Evolutionary conservation across 352 stramenopile species (phyloP).

Genomic region (Phytophthora idaei): DNA sequence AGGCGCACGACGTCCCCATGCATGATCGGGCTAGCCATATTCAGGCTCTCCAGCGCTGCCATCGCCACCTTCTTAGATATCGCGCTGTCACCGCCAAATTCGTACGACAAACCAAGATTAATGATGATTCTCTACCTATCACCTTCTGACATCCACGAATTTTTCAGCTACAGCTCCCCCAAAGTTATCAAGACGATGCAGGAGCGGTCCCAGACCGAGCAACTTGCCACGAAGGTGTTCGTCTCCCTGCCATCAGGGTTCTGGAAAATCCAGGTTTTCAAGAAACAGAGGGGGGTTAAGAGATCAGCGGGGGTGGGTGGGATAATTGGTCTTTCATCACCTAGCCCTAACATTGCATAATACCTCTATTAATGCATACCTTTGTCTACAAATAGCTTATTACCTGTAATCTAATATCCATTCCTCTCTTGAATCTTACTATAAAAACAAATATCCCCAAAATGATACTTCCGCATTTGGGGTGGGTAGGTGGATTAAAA

Average conservation of each 20-base stretch:
- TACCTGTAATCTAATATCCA: no score
- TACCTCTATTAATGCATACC: no score
- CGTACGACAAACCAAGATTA: neutral
- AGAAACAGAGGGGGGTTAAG: no score
- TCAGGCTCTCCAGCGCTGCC: neutral
- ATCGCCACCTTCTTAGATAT: neutral
- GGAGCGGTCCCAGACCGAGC: neutral
- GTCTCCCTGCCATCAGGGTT: neutral
- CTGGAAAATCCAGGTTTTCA: no score
- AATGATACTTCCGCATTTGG: no score
- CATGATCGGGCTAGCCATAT: neutral
- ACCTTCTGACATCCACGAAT: conserved; percentile 24
- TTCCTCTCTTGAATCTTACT: no score
- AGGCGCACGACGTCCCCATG: neutral
- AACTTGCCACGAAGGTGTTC: neutral
- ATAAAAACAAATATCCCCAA: no score
- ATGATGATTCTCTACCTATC: neutral
- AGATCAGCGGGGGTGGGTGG: no score
- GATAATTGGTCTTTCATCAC: no score
- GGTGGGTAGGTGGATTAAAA: no score
- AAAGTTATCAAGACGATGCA: conserved; percentile 2
- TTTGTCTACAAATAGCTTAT: no score
- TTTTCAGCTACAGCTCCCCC: conserved; percentile 41
- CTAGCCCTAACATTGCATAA: no score
- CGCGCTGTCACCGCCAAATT: neutral